A percentile compares a stretch with the other conserved stretches of the same genome.
Evolutionary conservation across 2,329 filamentous ascomycete species (phyloP).

Genomic region (Cladosporium sp.): DNA sequence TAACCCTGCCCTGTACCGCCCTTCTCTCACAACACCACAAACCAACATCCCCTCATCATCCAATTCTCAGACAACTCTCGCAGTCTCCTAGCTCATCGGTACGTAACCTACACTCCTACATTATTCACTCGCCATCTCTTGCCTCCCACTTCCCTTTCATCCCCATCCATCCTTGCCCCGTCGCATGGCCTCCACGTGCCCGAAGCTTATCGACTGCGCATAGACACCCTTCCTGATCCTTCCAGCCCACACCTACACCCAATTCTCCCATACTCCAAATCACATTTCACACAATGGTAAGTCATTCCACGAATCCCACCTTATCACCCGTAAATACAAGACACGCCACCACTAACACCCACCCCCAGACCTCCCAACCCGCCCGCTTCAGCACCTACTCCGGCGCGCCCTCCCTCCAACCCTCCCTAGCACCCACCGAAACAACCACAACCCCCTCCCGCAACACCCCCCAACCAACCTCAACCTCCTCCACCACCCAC

Average conservation of each 20-base stretch:
- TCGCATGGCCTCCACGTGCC: conserved; percentile 11
- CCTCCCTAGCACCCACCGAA: conserved; percentile 44
- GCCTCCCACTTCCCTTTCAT: too few relatives aligned
- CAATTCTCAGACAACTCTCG: too few relatives aligned
- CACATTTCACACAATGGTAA: conserved; percentile 6
- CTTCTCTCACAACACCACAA: background rate
- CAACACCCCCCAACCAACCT: conserved; percentile 14
- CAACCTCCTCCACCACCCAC: background rate
- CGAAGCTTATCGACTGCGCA: conserved; percentile 6
- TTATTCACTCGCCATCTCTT: too few relatives aligned
- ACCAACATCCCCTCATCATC: background rate
- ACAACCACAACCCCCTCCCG: conserved; percentile 26
- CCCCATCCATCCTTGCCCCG: background rate
- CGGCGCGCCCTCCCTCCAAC: conserved; percentile 46
- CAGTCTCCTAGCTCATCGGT: background rate
- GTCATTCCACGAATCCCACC: background rate
- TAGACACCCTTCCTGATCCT: conserved; percentile 2
- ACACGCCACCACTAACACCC: background rate
- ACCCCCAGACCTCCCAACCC: background rate
- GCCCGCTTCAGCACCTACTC: conserved; percentile 49
- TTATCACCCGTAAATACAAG: background rate
- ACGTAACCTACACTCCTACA: background rate
- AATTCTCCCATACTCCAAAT: background rate
- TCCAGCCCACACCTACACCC: background rate
- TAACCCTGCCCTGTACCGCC: background rate